Evolutionary conservation across 768 basidiomycete species (phyloP).

Genomic region (Lepiota venenata): DNA sequence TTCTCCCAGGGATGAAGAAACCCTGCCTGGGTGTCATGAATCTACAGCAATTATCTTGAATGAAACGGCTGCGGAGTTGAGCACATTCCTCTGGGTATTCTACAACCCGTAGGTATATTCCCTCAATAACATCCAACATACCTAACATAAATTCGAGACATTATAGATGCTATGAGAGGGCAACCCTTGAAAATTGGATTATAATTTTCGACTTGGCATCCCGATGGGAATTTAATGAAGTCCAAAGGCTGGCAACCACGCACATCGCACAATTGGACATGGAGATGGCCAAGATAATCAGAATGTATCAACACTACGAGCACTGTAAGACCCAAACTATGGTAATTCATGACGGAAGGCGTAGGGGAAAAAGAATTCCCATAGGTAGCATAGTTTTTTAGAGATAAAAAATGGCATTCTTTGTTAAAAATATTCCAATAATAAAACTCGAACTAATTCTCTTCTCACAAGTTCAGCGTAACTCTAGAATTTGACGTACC

Average conservation of each 20-base stretch:
- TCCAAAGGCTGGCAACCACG: conserved; percentile 53
- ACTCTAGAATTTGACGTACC: neutral
- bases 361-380: too few species aligned
- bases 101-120: conserved; percentile 50
- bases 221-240: conserved; percentile 52
- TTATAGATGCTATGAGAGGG: conserved; percentile 53
- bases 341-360: too few species aligned
- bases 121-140: conserved; percentile 10
- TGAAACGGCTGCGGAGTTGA: conserved; percentile 44
- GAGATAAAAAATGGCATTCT: too few species aligned
- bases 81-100: conserved; percentile 56
- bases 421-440: too few species aligned
- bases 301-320: conserved; percentile 57
- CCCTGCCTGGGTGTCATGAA: conserved; percentile 27
- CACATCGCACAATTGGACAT: conserved; percentile 13
- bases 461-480: conserved; percentile 2
- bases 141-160: conserved; percentile 30
- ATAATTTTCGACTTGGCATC: conserved; percentile 55
- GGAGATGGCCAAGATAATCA: conserved; percentile 27
- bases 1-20: conserved; percentile 22
- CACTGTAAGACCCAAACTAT: too few species aligned
- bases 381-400: too few species aligned
- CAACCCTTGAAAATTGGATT: conserved; percentile 49
- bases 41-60: conserved; percentile 34
- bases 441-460: too few species aligned